phyloP scores from a whole-genome alignment of 2,329 filamentous ascomycete genomes.

The Aspergillus tanneri region DNA sequence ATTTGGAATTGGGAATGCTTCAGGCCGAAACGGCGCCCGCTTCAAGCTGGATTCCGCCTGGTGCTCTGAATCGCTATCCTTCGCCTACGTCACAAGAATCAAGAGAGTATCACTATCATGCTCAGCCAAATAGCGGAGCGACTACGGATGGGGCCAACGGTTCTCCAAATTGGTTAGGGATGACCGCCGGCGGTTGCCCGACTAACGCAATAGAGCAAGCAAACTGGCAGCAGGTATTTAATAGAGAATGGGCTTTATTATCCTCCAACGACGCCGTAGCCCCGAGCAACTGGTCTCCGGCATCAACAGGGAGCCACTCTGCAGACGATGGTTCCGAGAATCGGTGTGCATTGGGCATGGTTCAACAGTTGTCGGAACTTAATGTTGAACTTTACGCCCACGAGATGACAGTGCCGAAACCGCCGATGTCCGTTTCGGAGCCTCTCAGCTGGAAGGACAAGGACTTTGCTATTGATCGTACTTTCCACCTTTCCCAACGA shows the following conservation, averaged over 20 bases:
- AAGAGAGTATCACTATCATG: neutral
- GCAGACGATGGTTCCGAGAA: slow-evolving; percentile 1
- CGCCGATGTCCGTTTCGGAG: neutral
- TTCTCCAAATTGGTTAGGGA: slow-evolving; percentile 5
- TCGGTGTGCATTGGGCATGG: neutral
- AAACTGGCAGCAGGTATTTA: slow-evolving; percentile 3
- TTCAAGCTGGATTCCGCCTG: neutral
- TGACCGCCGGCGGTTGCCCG: neutral
- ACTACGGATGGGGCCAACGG: too few species aligned
- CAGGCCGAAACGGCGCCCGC: neutral
- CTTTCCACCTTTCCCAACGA: slow-evolving; percentile 6
- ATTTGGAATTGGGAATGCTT: neutral
- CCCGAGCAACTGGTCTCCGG: neutral
- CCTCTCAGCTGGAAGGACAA: slow-evolving; percentile 7
- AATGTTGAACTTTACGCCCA: slow-evolving; percentile 6
- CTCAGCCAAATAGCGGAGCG: neutral
- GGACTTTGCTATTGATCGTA: slow-evolving; percentile 7
- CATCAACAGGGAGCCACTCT: neutral
- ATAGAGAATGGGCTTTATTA: slow-evolving; percentile 2
- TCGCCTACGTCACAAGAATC: slow-evolving; percentile 3
- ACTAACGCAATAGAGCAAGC: neutral
- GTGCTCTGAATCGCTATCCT: slow-evolving; percentile 2
- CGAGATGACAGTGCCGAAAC: slow-evolving; percentile 1
- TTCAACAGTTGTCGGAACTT: slow-evolving; percentile 3
- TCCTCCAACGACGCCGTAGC: neutral